Evolutionary conservation across 192 early-diverging fungal genomes (phyloP).

Genomic region (Linnemannia zychae): DNA sequence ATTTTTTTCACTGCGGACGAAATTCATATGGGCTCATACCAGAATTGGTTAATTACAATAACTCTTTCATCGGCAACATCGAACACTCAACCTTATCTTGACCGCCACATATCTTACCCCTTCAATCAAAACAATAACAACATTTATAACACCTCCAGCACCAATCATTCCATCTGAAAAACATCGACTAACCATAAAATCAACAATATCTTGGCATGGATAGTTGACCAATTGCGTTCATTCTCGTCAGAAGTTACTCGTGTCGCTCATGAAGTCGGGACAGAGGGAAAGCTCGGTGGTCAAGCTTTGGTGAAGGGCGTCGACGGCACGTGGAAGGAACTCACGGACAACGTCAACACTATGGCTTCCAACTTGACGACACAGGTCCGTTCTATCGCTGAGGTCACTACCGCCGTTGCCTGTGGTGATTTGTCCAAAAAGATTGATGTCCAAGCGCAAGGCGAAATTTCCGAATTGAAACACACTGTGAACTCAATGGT

Average conservation of each 20-base stretch:
- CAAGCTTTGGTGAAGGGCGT: no score
- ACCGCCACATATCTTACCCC: background rate
- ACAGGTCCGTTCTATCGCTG: no score
- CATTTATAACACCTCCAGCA: background rate
- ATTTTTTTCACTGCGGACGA: background rate
- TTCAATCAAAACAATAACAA: background rate
- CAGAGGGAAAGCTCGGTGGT: no score
- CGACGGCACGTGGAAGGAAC: no score
- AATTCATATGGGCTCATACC: background rate
- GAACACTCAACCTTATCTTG: background rate
- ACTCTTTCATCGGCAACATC: background rate
- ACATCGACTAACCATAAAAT: background rate
- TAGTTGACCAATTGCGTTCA: conserved; percentile 73
- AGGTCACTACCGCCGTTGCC: no score
- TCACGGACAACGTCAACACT: no score
- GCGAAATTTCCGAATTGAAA: no score
- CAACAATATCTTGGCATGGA: conserved; percentile 62
- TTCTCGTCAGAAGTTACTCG: conserved; percentile 70
- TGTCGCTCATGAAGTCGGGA: conserved; percentile 76
- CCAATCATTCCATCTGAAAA: background rate
- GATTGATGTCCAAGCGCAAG: no score
- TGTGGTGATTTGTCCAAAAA: no score
- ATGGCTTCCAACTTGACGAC: no score
- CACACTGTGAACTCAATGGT: no score
- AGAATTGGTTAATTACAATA: background rate